Conservation (phyloP, 1,284 basidiomycete genomes). For the Exobasidium cylindrosporum region DNA sequence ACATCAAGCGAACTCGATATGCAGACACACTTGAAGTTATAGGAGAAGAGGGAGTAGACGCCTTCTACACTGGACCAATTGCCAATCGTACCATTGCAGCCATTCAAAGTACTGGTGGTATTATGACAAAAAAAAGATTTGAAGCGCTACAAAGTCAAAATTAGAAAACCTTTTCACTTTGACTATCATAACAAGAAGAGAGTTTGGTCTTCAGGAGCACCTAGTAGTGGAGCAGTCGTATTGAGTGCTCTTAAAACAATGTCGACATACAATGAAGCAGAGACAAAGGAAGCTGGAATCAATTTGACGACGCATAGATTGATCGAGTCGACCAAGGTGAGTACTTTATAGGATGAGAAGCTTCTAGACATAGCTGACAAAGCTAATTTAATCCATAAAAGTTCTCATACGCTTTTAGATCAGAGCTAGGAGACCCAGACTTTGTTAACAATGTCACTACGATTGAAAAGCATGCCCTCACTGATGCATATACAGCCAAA, state of each 20-base stretch:
- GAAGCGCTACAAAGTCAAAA: conserved; percentile 34
- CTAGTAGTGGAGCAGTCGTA: conserved; percentile 50
- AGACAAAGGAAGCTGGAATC: conserved; percentile 25
- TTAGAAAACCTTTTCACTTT: conserved; percentile 29
- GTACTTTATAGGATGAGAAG: background rate
- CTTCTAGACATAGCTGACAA: background rate
- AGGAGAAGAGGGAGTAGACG: conserved; percentile 32
- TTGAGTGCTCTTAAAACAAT: conserved; percentile 53
- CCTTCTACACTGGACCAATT: conserved; percentile 44
- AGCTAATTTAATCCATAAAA: background rate
- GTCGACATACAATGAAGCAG: conserved; percentile 31
- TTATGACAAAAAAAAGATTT: conserved; percentile 45
- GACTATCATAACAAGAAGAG: conserved; percentile 30
- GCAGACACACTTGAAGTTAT: conserved; percentile 41
- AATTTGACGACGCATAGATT: conserved; percentile 55
- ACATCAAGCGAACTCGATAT: conserved; percentile 27
- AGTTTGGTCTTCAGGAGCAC: conserved; percentile 47
- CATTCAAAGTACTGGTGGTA: conserved; percentile 32
- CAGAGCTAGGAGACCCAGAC: conserved; percentile 56
- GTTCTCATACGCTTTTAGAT: conserved; percentile 57
- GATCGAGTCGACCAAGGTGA: conserved; percentile 55
- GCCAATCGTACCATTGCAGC: conserved; percentile 37
- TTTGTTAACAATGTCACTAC: conserved; percentile 56
- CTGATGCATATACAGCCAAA: conserved; percentile 36
- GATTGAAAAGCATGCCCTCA: conserved; percentile 53